Percentiles rank a stretch among this genome's conserved stretches.
phyloP scores from a whole-genome alignment of 148 eudicot genomes.

The Persicaria maculosa region DNA sequence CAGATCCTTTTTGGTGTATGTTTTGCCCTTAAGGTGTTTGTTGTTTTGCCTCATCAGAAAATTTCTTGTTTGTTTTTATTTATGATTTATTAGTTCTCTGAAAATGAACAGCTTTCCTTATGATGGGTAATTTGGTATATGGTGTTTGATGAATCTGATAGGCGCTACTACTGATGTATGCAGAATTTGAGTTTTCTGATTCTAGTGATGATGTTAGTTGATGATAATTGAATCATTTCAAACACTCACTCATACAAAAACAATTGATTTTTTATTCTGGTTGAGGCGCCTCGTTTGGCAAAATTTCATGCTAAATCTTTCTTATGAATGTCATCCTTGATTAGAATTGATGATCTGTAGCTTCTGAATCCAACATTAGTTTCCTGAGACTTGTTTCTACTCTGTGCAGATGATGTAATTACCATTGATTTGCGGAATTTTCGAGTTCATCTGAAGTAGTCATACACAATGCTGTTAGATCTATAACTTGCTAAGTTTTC shows the following conservation, averaged over 20 bases:
- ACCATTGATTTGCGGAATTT: not conserved
- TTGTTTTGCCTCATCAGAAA: not conserved
- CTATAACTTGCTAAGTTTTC: not conserved
- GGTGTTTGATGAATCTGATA: too few relatives aligned
- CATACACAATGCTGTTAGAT: not conserved
- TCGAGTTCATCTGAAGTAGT: not conserved
- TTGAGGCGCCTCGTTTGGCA: not conserved
- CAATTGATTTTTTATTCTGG: not conserved
- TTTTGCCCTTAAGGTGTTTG: slow-evolving; percentile 8
- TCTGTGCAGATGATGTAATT: slow-evolving; percentile 2
- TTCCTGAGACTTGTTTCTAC: slow-evolving; percentile 10
- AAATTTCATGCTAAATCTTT: not conserved
- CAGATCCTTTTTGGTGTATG: slow-evolving; percentile 2
- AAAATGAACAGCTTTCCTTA: not conserved
- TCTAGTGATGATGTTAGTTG: not conserved
- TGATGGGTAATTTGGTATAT: not conserved
- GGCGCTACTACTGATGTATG: not conserved
- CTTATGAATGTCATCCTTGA: not conserved
- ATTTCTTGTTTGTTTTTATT: too few relatives aligned
- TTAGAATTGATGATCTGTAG: not conserved
- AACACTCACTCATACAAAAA: not conserved
- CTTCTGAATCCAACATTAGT: not conserved
- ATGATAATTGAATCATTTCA: not conserved
- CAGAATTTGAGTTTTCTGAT: not conserved
- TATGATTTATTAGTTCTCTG: too few relatives aligned